A percentile compares a stretch with the other conserved stretches of the same genome.
These are phyloP conservation scores for Hypsizygus marmoreus DNA, from an alignment of 768 basidiomycete genomes.

Conservation along the genomic window DNA sequence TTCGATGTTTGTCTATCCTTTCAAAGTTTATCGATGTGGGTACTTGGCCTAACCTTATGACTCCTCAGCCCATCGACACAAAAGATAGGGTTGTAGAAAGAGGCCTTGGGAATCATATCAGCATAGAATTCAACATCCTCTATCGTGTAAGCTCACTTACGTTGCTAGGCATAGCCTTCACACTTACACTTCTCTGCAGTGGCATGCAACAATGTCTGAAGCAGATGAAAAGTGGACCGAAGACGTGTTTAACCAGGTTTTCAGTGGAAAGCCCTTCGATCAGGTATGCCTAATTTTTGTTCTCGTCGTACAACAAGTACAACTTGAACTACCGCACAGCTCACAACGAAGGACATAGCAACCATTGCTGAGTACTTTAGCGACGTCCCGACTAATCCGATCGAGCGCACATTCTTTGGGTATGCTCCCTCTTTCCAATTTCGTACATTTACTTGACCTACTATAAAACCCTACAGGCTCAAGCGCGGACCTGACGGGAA, in stretches of 20 bases:
- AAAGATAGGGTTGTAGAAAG: constrained; percentile 37
- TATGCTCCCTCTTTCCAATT: constrained; percentile 17
- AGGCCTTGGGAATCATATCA: constrained; percentile 67
- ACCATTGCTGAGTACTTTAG: constrained; percentile 18
- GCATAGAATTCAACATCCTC: constrained; percentile 66
- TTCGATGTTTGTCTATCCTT: constrained; percentile 24
- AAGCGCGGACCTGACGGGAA: constrained; percentile 45
- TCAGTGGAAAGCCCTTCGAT: constrained; percentile 39
- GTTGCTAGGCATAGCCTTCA: neutral
- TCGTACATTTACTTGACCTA: neutral
- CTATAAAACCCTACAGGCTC: constrained; percentile 37
- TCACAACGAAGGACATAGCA: constrained; percentile 27
- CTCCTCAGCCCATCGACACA: constrained; percentile 35
- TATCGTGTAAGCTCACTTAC: constrained; percentile 35
- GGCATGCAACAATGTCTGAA: constrained; percentile 58
- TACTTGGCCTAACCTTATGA: neutral
- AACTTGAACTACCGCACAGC: constrained; percentile 7
- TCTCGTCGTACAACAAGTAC: neutral
- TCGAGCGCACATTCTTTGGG: constrained; percentile 49
- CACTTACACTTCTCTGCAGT: constrained; percentile 27
- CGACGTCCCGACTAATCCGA: constrained; percentile 22
- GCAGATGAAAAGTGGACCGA: constrained; percentile 58
- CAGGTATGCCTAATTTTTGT: constrained; percentile 30
- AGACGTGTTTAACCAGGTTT: constrained; percentile 39
- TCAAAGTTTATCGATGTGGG: neutral